Conservation (phyloP, 768 basidiomycete genomes). For the Amanita inopinata region DNA sequence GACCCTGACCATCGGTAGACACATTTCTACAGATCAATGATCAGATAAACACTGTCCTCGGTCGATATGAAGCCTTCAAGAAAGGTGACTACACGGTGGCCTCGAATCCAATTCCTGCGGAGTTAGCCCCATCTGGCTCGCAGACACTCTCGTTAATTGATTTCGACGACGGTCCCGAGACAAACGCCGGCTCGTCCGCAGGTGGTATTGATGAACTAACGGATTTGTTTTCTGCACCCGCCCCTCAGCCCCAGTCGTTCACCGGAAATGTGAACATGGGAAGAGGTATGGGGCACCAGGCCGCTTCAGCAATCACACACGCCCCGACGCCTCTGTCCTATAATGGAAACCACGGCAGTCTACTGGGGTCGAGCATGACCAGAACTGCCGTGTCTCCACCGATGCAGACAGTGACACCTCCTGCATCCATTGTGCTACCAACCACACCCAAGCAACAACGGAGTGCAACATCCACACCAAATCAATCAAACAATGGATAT, state of each 20-base stretch:
- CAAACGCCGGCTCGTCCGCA: constrained; percentile 15
- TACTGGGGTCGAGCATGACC: constrained; percentile 12
- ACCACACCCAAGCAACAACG: constrained; percentile 19
- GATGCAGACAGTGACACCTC: constrained; percentile 23
- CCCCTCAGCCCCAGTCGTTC: constrained; percentile 11
- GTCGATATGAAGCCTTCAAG: constrained; percentile 89
- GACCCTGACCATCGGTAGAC: constrained; percentile 34
- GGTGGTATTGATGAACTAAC: constrained; percentile 46
- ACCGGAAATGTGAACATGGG: constrained; percentile 1
- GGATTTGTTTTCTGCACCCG: constrained; percentile 40
- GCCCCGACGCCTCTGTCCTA: constrained; percentile 20
- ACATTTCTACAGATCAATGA: constrained; percentile 95
- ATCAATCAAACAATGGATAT: constrained; percentile 20
- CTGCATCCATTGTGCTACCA: constrained; percentile 31
- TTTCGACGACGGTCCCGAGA: constrained; percentile 46
- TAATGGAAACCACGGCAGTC: constrained; percentile 13
- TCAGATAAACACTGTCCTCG: constrained; percentile 88
- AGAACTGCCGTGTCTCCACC: constrained; percentile 16
- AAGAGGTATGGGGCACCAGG: constrained; percentile 3
- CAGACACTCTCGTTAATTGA: constrained; percentile 59
- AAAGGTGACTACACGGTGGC: constrained; percentile 75
- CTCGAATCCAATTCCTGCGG: constrained; percentile 57
- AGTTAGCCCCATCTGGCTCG: constrained; percentile 31
- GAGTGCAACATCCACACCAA: constrained; percentile 16
- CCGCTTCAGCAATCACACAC: constrained; percentile 12